Percentiles rank a stretch among this genome's conserved stretches.
phyloP scores from a whole-genome alignment of 2,329 filamentous ascomycete genomes.

The Aphanocladium album region DNA sequence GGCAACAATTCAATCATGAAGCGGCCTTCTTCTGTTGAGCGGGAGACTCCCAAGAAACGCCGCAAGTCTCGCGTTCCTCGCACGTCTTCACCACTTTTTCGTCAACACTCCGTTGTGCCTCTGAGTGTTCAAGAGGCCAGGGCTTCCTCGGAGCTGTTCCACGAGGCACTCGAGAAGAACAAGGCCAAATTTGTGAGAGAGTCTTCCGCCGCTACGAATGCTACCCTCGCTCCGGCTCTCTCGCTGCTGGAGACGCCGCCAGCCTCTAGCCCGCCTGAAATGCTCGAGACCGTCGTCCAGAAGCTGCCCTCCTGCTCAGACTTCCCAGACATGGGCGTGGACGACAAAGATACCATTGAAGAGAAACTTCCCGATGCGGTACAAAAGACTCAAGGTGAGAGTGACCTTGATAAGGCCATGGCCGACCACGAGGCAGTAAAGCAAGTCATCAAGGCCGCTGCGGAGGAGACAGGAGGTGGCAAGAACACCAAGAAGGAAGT shows the following conservation, averaged over 20 bases:
- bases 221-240: background rate
- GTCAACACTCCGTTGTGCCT: background rate
- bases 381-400: background rate
- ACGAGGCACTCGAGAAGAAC: background rate
- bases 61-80: background rate
- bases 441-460: background rate
- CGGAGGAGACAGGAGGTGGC: background rate
- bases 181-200: background rate
- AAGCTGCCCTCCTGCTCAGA: background rate
- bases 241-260: background rate
- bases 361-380: background rate
- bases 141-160: background rate
- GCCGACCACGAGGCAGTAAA: background rate
- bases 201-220: background rate
- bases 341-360: background rate
- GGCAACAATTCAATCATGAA: background rate
- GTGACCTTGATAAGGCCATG: background rate
- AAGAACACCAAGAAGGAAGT: background rate
- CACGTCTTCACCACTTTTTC: background rate
- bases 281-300: background rate
- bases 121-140: background rate
- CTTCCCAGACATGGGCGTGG: background rate
- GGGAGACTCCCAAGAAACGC: background rate
- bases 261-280: background rate
- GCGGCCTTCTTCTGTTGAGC: background rate